Conservation (phyloP, 2,329 filamentous ascomycete species). For the Trematosphaeria pertusa region DNA sequence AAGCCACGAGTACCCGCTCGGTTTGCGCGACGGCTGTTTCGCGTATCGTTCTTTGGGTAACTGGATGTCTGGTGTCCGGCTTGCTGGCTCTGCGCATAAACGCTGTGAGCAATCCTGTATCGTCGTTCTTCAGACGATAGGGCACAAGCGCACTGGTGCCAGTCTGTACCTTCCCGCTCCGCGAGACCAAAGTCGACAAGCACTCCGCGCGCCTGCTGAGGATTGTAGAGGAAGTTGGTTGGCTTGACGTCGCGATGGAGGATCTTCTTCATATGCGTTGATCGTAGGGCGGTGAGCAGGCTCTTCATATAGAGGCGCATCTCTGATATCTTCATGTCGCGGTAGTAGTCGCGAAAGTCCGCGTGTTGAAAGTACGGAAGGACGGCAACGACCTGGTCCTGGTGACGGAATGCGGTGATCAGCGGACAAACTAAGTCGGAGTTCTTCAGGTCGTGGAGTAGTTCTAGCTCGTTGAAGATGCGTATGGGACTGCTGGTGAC, state of each 20-base stretch:
- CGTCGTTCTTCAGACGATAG: slow-evolving; percentile 69
- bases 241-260: slow-evolving; percentile 97
- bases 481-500: slow-evolving; percentile 93
- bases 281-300: slow-evolving; percentile 82
- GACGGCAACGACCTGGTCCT: slow-evolving; percentile 93
- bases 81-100: slow-evolving; percentile 63
- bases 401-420: slow-evolving; percentile 93
- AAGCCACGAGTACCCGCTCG: slow-evolving; percentile 94
- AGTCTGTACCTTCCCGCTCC: slow-evolving; percentile 74
- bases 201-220: slow-evolving; percentile 78
- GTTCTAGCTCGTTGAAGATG: slow-evolving; percentile 94
- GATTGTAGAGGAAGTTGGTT: slow-evolving; percentile 96
- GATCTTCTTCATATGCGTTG: slow-evolving; percentile 84
- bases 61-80: slow-evolving; percentile 57
- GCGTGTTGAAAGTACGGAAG: slow-evolving; percentile 95
- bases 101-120: slow-evolving; percentile 60
- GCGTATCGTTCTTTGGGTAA: slow-evolving; percentile 88
- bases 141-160: slow-evolving; percentile 82
- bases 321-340: slow-evolving; percentile 83
- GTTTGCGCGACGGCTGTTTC: slow-evolving; percentile 88
- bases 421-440: slow-evolving; percentile 89
- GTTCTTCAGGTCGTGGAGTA: slow-evolving; percentile 84
- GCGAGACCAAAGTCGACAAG: slow-evolving; percentile 99
- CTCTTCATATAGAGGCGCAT: slow-evolving; percentile 90
- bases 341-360: slow-evolving; percentile 94